Conservation (phyloP, 306 rosid genomes). For the Dryas octopetala region DNA sequence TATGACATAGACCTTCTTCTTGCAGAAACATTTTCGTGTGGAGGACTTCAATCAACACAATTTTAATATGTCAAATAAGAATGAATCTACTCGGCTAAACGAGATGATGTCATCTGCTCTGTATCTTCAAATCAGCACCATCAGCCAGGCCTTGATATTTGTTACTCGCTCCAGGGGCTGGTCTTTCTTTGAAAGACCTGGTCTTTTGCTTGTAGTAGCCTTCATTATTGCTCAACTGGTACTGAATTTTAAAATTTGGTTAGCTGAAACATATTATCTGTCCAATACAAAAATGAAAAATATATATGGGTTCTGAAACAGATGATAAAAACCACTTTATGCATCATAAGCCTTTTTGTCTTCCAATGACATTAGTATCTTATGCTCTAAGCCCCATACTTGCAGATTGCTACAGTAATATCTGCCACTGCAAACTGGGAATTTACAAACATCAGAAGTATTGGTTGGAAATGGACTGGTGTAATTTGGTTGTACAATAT, state of each 20-base stretch:
- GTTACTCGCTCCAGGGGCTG: constrained; percentile 72
- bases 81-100: constrained; percentile 2
- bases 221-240: constrained; percentile 72
- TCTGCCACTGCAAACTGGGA: constrained; percentile 48
- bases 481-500: constrained; percentile 62
- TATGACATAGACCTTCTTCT: constrained; percentile 9
- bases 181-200: constrained; percentile 72
- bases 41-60: constrained; percentile 24
- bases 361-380: background rate
- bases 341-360: no score
- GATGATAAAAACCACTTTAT: no score
- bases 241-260: constrained; percentile 6
- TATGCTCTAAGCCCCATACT: background rate
- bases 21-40: constrained; percentile 49
- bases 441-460: constrained; percentile 45
- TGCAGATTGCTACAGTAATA: constrained; percentile 64
- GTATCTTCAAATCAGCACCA: constrained; percentile 73
- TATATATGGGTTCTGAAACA: no score
- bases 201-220: constrained; percentile 54
- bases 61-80: background rate
- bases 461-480: constrained; percentile 72
- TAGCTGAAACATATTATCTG: no score
- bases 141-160: constrained; percentile 71
- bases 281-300: no score
- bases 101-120: constrained; percentile 56